phyloP scores from a whole-genome alignment of 176 grass and related monocot species.

The Secale cereale region DNA sequence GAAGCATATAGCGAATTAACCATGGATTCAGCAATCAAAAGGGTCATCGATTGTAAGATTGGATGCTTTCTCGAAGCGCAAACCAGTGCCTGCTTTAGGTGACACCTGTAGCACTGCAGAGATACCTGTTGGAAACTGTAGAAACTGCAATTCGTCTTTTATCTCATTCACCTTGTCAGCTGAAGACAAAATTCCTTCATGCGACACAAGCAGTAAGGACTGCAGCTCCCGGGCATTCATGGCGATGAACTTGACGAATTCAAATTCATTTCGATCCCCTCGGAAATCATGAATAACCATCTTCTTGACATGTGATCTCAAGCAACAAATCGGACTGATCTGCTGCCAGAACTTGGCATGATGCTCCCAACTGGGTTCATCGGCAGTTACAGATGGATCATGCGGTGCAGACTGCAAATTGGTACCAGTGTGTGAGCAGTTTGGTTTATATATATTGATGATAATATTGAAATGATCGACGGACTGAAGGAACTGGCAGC shows the following conservation, averaged over 20 bases:
- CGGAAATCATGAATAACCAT: neutral
- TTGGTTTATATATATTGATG: neutral
- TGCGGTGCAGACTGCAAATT: constrained; percentile 22
- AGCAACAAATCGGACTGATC: neutral
- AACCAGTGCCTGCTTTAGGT: too few relatives aligned
- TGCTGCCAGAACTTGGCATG: neutral
- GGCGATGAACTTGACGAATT: neutral
- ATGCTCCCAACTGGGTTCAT: neutral
- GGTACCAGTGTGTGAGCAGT: neutral
- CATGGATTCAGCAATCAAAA: neutral
- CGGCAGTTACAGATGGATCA: neutral
- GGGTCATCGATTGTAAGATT: neutral
- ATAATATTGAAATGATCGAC: neutral
- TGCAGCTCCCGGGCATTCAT: neutral
- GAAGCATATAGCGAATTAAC: neutral
- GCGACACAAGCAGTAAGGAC: neutral
- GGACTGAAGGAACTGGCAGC: neutral
- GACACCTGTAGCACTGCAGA: too few relatives aligned
- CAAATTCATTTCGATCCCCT: neutral
- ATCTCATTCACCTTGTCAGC: neutral
- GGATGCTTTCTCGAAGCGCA: neutral
- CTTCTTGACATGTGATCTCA: neutral
- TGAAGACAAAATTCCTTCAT: neutral
- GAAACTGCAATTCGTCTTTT: neutral
- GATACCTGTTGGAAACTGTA: neutral